phyloP scores from a whole-genome alignment of 371 early-diverging fungal species.

The Actinomortierella wolfii region DNA sequence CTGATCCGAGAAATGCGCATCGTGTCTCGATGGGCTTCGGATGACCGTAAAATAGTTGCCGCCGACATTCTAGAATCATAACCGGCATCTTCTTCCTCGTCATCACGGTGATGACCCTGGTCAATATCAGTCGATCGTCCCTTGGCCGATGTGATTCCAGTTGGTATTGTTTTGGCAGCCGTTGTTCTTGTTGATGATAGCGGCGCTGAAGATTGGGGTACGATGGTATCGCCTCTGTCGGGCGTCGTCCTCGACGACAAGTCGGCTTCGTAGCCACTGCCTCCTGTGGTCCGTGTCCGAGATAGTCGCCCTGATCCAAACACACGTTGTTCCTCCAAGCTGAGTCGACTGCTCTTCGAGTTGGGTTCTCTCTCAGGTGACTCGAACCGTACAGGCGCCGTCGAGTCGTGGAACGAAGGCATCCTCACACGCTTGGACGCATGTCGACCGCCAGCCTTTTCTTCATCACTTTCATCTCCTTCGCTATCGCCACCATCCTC shows the following conservation, averaged over 20 bases:
- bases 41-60: too few species aligned
- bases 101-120: too few species aligned
- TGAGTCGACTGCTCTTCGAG: not conserved
- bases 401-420: slow-evolving; percentile 22
- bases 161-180: too few species aligned
- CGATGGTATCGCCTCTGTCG: not conserved
- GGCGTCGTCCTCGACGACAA: not conserved
- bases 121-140: too few species aligned
- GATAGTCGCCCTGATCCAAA: not conserved
- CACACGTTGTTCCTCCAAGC: too few species aligned
- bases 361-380: slow-evolving; percentile 10
- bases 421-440: slow-evolving; percentile 11
- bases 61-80: too few species aligned
- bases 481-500: not conserved
- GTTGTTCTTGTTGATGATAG: not conserved
- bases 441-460: too few species aligned
- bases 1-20: too few species aligned
- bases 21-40: too few species aligned
- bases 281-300: not conserved
- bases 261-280: not conserved
- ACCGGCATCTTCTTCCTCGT: too few species aligned
- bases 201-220: too few species aligned
- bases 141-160: too few species aligned
- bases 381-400: slow-evolving; percentile 24
- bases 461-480: not conserved